Percentiles rank a stretch among this genome's conserved stretches.
phyloP scores from a whole-genome alignment of 768 basidiomycete species.

The Russula emetica region DNA sequence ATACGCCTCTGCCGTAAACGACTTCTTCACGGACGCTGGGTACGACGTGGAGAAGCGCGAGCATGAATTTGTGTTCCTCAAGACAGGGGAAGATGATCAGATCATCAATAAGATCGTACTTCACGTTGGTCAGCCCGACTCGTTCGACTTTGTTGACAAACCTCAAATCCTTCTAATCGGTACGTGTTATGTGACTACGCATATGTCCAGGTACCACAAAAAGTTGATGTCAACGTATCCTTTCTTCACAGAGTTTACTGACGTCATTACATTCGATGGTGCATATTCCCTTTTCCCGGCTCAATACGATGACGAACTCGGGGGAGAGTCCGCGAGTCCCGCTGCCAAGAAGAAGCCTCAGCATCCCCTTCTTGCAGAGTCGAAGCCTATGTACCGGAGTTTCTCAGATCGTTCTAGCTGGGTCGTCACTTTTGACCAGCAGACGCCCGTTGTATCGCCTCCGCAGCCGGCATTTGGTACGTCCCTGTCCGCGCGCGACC shows the following conservation, averaged over 20 bases:
- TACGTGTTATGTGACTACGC: neutral
- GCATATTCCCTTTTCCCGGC: conserved; percentile 19
- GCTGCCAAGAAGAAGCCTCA: neutral
- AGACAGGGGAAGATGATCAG: neutral
- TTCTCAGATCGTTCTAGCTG: conserved; percentile 22
- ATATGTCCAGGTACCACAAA: neutral
- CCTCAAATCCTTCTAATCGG: conserved; percentile 3
- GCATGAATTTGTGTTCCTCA: conserved; percentile 1
- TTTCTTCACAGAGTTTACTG: conserved; percentile 7
- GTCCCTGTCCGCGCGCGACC: conserved; percentile 6
- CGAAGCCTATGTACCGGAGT: neutral
- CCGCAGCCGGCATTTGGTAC: conserved; percentile 8
- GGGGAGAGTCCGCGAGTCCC: neutral
- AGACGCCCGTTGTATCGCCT: neutral
- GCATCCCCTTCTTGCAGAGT: neutral
- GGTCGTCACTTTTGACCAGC: conserved; percentile 19
- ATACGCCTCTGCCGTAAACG: neutral
- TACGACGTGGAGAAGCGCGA: conserved; percentile 1
- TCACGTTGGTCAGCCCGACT: neutral
- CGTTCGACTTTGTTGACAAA: conserved; percentile 7
- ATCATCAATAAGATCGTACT: conserved; percentile 1
- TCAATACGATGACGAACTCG: conserved; percentile 8
- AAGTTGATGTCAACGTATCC: neutral
- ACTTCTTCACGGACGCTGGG: conserved; percentile 11
- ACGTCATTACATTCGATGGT: conserved; percentile 19